phyloP scores from a whole-genome alignment of 345 rosid genomes.

The Euclidium syriacum region DNA sequence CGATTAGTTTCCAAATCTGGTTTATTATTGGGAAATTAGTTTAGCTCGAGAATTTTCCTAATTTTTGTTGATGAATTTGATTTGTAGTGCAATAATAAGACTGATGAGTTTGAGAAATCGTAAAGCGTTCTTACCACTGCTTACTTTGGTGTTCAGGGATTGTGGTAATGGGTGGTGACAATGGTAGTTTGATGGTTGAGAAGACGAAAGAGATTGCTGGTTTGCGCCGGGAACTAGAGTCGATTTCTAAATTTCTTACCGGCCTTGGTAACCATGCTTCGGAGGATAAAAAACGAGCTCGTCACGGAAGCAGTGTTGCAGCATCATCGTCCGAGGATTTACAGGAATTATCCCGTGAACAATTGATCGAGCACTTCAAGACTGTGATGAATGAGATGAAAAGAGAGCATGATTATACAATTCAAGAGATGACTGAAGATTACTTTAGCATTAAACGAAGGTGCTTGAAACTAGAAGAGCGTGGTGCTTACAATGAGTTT shows the following conservation, averaged over 20 bases:
- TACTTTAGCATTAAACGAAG: slow-evolving; percentile 48
- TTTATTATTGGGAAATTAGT: neutral
- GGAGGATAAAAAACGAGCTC: slow-evolving; percentile 21
- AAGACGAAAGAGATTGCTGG: slow-evolving; percentile 48
- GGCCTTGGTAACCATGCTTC: slow-evolving; percentile 30
- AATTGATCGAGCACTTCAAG: slow-evolving; percentile 41
- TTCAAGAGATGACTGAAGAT: slow-evolving; percentile 57
- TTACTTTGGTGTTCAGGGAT: too few relatives aligned
- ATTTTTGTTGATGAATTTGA: neutral
- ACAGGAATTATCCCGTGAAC: slow-evolving; percentile 33
- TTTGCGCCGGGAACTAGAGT: slow-evolving; percentile 57
- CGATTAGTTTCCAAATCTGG: neutral
- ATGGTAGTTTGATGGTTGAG: slow-evolving; percentile 36
- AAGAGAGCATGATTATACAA: slow-evolving; percentile 51
- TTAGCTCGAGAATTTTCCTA: too few relatives aligned
- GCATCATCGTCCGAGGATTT: slow-evolving; percentile 45
- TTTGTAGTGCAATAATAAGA: too few relatives aligned
- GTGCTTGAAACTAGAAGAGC: slow-evolving; percentile 41
- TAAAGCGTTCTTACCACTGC: too few relatives aligned
- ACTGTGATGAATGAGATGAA: slow-evolving; percentile 70
- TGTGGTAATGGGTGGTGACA: too few relatives aligned
- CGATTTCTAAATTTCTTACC: slow-evolving; percentile 44
- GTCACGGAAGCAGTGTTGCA: slow-evolving; percentile 37
- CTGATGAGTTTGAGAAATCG: too few relatives aligned
- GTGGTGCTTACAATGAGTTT: slow-evolving; percentile 48